Percentiles rank a stretch among this genome's conserved stretches.
phyloP scores from a whole-genome alignment of 331 rosid genomes.

The Pyracantha coccinea region DNA sequence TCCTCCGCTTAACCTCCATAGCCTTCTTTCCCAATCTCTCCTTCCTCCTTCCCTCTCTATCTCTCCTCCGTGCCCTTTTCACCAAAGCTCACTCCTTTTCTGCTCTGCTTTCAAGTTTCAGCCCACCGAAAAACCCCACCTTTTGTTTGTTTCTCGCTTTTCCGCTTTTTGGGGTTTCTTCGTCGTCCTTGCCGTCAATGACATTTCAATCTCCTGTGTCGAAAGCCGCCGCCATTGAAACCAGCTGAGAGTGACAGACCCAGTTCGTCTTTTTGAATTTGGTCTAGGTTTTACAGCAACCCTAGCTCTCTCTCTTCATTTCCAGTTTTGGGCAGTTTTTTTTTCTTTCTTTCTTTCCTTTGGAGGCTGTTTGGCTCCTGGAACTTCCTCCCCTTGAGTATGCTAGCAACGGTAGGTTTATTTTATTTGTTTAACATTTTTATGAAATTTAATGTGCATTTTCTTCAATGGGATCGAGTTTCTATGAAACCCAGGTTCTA shows the following conservation, averaged over 20 bases:
- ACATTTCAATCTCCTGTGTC: neutral
- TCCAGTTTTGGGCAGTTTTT: neutral
- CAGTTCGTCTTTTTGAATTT: neutral
- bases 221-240: neutral
- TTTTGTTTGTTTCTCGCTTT: neutral
- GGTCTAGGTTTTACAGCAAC: conserved; percentile 5
- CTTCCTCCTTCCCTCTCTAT: neutral
- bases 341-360: neutral
- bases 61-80: neutral
- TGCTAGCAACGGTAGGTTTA: neutral
- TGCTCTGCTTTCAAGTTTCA: neutral
- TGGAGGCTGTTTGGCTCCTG: neutral
- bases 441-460: neutral
- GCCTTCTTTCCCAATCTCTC: neutral
- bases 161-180: neutral
- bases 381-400: neutral
- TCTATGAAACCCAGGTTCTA: neutral
- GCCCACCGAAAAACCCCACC: neutral
- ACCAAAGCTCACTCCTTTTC: neutral
- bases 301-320: neutral
- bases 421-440: too few species aligned
- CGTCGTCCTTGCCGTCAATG: conserved; percentile 15
- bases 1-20: neutral
- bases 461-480: conserved; percentile 11
- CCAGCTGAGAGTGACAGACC: neutral